These are phyloP conservation scores for Pythium coloratum DNA, from an alignment of 352 stramenopile species.

Conservation along the genomic window DNA sequence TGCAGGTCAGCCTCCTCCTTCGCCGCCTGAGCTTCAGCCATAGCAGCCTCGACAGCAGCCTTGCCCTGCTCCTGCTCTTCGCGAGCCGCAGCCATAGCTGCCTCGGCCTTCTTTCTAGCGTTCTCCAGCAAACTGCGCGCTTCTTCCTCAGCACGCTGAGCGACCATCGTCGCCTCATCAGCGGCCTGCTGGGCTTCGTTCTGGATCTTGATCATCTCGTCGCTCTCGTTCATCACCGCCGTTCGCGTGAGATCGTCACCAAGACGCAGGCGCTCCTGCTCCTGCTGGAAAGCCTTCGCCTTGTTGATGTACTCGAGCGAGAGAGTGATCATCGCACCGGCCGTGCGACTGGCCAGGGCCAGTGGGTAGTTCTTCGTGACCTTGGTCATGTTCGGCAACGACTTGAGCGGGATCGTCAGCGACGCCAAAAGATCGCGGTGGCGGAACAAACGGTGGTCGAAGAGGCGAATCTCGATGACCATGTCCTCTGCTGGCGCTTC, in stretches of 20 bases:
- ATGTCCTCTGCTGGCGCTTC: slow-evolving; percentile 76
- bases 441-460: slow-evolving; percentile 82
- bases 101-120: slow-evolving; percentile 77
- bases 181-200: slow-evolving; percentile 76
- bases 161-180: slow-evolving; percentile 76
- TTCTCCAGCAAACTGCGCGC: slow-evolving; percentile 72
- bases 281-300: slow-evolving; percentile 73
- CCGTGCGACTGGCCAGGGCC: slow-evolving; percentile 74
- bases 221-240: slow-evolving; percentile 69
- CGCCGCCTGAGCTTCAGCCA: slow-evolving; percentile 73
- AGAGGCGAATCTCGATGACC: slow-evolving; percentile 83
- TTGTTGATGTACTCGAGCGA: slow-evolving; percentile 87
- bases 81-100: slow-evolving; percentile 75
- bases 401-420: slow-evolving; percentile 78
- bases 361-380: slow-evolving; percentile 81
- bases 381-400: slow-evolving; percentile 84
- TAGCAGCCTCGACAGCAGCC: slow-evolving; percentile 78
- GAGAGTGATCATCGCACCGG: slow-evolving; percentile 72
- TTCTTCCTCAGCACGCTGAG: slow-evolving; percentile 70
- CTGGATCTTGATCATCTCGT: slow-evolving; percentile 86
- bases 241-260: slow-evolving; percentile 58
- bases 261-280: slow-evolving; percentile 60
- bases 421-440: slow-evolving; percentile 72
- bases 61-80: slow-evolving; percentile 82
- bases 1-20: slow-evolving; percentile 86